Evolutionary conservation across 768 basidiomycete genomes (phyloP).

Genomic region (Boletus pseudopeckii): DNA sequence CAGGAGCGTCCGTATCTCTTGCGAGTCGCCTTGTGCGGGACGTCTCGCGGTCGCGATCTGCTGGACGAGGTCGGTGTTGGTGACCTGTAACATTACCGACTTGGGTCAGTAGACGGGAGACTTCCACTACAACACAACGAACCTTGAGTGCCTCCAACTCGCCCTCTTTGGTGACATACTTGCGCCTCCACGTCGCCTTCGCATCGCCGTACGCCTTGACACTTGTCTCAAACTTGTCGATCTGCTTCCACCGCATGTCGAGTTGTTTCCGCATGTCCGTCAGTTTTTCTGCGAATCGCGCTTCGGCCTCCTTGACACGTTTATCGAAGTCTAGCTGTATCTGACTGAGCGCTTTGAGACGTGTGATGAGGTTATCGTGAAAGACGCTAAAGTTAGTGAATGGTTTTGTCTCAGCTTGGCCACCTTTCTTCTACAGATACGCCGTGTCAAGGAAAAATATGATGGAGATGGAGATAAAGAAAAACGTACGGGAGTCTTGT

Average conservation of each 20-base stretch:
- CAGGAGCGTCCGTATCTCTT: slow-evolving; percentile 66
- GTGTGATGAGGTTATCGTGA: slow-evolving; percentile 88
- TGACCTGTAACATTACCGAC: slow-evolving; percentile 42
- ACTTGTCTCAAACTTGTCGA: slow-evolving; percentile 88
- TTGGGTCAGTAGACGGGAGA: neutral
- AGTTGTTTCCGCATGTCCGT: slow-evolving; percentile 80
- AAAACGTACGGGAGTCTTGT: slow-evolving; percentile 71
- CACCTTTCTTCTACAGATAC: slow-evolving; percentile 59
- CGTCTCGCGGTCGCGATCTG: slow-evolving; percentile 66
- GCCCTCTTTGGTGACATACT: slow-evolving; percentile 79
- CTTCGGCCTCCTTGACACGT: slow-evolving; percentile 75
- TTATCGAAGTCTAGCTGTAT: slow-evolving; percentile 87
- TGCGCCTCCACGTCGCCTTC: slow-evolving; percentile 81
- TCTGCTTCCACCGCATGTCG: slow-evolving; percentile 84
- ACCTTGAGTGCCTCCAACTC: slow-evolving; percentile 89
- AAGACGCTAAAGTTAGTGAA: slow-evolving; percentile 93
- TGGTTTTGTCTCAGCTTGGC: slow-evolving; percentile 81
- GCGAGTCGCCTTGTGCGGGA: slow-evolving; percentile 55
- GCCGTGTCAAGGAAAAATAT: neutral
- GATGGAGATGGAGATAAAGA: neutral
- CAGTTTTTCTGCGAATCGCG: slow-evolving; percentile 67
- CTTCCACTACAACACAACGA: neutral
- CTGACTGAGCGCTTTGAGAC: slow-evolving; percentile 79
- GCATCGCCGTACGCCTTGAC: slow-evolving; percentile 78
- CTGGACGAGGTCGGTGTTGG: slow-evolving; percentile 67